Evolutionary conservation across 2,329 filamentous ascomycete genomes (phyloP).

Genomic region (Apiospora pterosperma): DNA sequence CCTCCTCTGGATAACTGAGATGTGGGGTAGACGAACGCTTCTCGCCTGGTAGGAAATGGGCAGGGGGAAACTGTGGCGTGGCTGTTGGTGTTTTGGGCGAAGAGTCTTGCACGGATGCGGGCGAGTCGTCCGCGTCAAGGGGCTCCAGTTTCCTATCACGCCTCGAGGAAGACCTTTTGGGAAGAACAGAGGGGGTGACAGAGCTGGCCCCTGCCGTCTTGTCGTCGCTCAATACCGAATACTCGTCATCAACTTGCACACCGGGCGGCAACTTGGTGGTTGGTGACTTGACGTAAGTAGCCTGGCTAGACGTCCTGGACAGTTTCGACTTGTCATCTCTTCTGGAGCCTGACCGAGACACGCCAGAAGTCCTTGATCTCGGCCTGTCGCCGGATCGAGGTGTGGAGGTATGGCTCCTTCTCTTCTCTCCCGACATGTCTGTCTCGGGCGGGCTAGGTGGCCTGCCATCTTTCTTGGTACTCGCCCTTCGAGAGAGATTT

Average conservation of each 20-base stretch:
- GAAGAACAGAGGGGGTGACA: slow-evolving; percentile 31
- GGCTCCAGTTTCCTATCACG: slow-evolving; percentile 25
- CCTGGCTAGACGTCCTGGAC: slow-evolving; percentile 55
- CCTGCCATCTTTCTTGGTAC: slow-evolving; percentile 37
- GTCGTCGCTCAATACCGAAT: slow-evolving; percentile 29
- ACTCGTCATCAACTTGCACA: slow-evolving; percentile 15
- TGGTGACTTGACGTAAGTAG: slow-evolving; percentile 45
- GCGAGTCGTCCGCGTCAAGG: slow-evolving; percentile 47
- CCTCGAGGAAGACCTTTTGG: slow-evolving; percentile 30
- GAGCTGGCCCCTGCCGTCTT: slow-evolving; percentile 25
- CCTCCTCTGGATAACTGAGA: slow-evolving; percentile 33
- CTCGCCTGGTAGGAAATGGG: slow-evolving; percentile 37
- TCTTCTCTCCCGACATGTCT: slow-evolving; percentile 48
- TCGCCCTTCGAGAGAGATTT: slow-evolving; percentile 31
- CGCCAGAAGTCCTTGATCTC: slow-evolving; percentile 41
- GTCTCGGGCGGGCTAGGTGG: slow-evolving; percentile 65
- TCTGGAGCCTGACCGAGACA: slow-evolving; percentile 42
- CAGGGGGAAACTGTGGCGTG: slow-evolving; percentile 46
- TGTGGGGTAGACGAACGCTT: slow-evolving; percentile 33
- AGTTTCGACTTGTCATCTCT: slow-evolving; percentile 49
- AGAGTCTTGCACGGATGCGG: slow-evolving; percentile 47
- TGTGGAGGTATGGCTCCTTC: slow-evolving; percentile 29
- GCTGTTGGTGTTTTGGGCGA: slow-evolving; percentile 61
- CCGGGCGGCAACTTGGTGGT: slow-evolving; percentile 18
- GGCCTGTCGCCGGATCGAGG: slow-evolving; percentile 35